Conservation (phyloP, 2,329 filamentous ascomycete genomes). For the Rhytidhysteron rufulum region DNA sequence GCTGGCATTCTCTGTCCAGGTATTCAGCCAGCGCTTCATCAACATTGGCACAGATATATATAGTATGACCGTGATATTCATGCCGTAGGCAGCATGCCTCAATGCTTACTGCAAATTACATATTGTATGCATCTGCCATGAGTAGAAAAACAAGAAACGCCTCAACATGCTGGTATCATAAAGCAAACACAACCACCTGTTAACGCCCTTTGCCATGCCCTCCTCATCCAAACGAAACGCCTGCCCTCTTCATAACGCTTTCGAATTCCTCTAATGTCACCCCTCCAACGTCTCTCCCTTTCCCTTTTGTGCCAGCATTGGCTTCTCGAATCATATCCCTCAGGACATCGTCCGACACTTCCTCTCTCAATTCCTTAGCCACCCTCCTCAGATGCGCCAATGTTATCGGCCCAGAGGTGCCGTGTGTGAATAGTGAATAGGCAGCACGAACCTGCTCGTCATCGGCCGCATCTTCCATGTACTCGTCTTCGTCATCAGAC, state of each 20-base stretch:
- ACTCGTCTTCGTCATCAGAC: slow-evolving; percentile 40
- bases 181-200: too few species aligned
- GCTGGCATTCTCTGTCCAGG: too few species aligned
- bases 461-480: slow-evolving; percentile 33
- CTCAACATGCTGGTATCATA: too few species aligned
- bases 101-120: too few species aligned
- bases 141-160: too few species aligned
- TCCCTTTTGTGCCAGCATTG: slow-evolving; percentile 63
- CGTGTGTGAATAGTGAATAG: slow-evolving; percentile 71
- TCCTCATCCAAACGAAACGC: slow-evolving; percentile 67
- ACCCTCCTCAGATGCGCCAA: slow-evolving; percentile 73
- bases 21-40: too few species aligned
- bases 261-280: slow-evolving; percentile 80
- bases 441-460: slow-evolving; percentile 75
- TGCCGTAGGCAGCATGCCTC: too few species aligned
- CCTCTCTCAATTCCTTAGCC: slow-evolving; percentile 77
- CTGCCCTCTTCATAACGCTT: slow-evolving; percentile 78
- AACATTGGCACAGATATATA: too few species aligned
- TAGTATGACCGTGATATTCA: too few species aligned
- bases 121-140: too few species aligned
- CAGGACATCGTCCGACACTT: slow-evolving; percentile 75
- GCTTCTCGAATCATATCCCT: slow-evolving; percentile 95
- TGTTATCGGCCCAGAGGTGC: slow-evolving; percentile 64
- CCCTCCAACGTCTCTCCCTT: slow-evolving; percentile 49
- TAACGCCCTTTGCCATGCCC: too few species aligned